Percentiles rank a stretch among this genome's conserved stretches.
These are phyloP conservation scores for Telopea speciosissima DNA, from an alignment of 177 flowering plant genomes.

Conservation along the genomic window DNA sequence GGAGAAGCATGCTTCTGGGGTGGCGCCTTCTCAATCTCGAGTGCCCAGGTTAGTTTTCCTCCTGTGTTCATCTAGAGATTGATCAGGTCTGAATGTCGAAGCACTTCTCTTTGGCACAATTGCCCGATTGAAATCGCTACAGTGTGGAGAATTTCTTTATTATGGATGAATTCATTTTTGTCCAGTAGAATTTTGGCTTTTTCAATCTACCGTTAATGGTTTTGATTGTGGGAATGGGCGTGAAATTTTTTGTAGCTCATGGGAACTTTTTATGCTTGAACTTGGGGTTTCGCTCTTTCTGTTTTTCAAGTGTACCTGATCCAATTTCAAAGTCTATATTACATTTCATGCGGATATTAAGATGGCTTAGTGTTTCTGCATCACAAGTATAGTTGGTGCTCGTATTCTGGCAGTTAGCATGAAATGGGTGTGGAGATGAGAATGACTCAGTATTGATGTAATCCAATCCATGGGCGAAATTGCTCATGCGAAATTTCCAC, in stretches of 20 bases:
- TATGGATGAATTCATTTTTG: not conserved
- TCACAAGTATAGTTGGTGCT: not conserved
- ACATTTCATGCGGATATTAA: no score
- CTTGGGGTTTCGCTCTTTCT: not conserved
- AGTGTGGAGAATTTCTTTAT: not conserved
- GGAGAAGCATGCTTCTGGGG: conserved; percentile 24
- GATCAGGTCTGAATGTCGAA: not conserved
- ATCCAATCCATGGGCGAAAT: not conserved
- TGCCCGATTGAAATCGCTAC: not conserved
- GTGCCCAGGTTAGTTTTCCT: conserved; percentile 37
- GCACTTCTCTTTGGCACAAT: not conserved
- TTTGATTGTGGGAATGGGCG: not conserved
- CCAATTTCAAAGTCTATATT: no score
- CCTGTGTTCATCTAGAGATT: not conserved
- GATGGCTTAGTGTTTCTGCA: not conserved
- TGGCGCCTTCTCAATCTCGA: conserved; percentile 44
- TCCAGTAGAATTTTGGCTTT: not conserved
- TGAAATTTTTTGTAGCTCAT: not conserved
- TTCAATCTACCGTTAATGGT: not conserved
- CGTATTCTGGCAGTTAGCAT: not conserved
- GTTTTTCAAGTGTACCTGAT: no score
- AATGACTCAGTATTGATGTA: not conserved
- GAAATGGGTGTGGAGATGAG: not conserved
- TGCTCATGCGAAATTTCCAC: not conserved
- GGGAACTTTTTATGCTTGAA: not conserved